phyloP scores from a whole-genome alignment of 192 early-diverging fungal genomes.

The Backusella tuberculispora region DNA sequence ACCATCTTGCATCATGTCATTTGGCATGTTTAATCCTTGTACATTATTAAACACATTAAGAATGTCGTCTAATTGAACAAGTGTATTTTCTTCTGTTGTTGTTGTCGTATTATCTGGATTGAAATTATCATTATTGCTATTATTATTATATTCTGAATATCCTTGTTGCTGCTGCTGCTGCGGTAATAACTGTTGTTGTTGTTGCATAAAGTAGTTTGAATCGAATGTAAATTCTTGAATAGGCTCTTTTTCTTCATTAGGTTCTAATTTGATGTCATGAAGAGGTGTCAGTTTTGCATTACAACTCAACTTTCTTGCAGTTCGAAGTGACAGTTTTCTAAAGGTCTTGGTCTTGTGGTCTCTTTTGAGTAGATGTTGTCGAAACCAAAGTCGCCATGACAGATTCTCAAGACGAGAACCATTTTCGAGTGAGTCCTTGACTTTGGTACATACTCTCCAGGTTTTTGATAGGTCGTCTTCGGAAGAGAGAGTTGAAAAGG shows the following conservation, averaged over 20 bases:
- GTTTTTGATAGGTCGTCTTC: constrained; percentile 77
- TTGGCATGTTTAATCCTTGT: constrained; percentile 7
- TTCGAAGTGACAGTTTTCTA: background rate
- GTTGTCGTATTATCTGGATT: background rate
- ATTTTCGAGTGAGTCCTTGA: constrained; percentile 83
- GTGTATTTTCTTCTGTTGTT: constrained; percentile 18
- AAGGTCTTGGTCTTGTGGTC: background rate
- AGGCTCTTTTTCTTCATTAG: background rate
- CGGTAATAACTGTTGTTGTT: background rate
- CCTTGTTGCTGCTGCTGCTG: constrained; percentile 9
- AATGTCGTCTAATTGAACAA: constrained; percentile 9
- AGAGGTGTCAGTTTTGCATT: background rate
- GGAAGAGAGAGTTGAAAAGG: constrained; percentile 71
- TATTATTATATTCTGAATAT: background rate
- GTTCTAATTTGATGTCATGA: background rate
- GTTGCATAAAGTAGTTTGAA: background rate
- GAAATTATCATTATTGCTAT: background rate
- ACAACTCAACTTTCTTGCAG: constrained; percentile 12
- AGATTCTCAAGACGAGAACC: constrained; percentile 85
- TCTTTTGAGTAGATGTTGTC: constrained; percentile 25
- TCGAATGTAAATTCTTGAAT: background rate
- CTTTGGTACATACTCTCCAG: constrained; percentile 85
- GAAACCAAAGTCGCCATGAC: constrained; percentile 88
- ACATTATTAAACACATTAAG: constrained; percentile 11
- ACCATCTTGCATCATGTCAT: constrained; percentile 20